These are phyloP conservation scores for Helianthus tuberosus DNA, from an alignment of 129 eudicot species.

Conservation along the genomic window DNA sequence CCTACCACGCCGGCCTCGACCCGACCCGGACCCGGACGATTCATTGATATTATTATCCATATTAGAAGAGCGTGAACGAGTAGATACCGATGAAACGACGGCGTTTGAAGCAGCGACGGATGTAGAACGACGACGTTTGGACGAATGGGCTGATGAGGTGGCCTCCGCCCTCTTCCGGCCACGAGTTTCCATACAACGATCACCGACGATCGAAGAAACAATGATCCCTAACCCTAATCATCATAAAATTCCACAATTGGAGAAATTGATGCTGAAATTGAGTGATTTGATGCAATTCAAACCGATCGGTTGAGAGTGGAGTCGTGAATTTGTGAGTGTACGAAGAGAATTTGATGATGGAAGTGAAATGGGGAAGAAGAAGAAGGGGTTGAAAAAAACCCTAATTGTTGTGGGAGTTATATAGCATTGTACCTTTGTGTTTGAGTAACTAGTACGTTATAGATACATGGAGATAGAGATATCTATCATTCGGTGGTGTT, in stretches of 20 bases:
- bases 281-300: conserved; percentile 8
- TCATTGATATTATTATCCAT: conserved; percentile 60
- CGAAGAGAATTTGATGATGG: conserved; percentile 17
- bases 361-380: conserved; percentile 25
- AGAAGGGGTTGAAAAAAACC: conserved; percentile 35
- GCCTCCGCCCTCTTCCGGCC: conserved; percentile 99
- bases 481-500: too few relatives aligned
- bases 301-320: conserved; percentile 6
- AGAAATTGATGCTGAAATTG: conserved; percentile 6
- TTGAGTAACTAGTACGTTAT: conserved; percentile 16
- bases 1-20: conserved; percentile 70
- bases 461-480: background rate
- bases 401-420: conserved; percentile 25
- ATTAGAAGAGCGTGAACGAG: conserved; percentile 57
- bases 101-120: conserved; percentile 28
- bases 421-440: conserved; percentile 15
- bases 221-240: conserved; percentile 21
- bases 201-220: conserved; percentile 59
- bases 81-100: conserved; percentile 42
- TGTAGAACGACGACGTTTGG: conserved; percentile 76
- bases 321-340: too few relatives aligned
- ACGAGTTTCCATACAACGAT: conserved; percentile 99
- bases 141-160: conserved; percentile 93
- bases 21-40: conserved; percentile 57
- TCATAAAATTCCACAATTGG: conserved; percentile 31